These are phyloP conservation scores for Yarrowia osloensis DNA, from an alignment of 805 yeast genomes.

Conservation along the genomic window DNA sequence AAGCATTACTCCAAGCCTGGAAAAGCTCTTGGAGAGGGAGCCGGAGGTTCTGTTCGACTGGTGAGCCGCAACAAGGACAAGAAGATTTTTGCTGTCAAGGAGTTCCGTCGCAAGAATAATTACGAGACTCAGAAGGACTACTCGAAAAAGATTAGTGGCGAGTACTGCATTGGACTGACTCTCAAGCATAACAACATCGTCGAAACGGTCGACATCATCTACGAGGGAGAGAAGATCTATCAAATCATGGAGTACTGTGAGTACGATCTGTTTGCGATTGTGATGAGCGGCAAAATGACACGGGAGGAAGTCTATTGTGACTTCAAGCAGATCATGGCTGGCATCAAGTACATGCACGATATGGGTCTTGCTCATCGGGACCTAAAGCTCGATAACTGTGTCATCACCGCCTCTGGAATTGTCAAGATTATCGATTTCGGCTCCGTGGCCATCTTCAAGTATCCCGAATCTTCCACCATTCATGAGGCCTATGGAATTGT, in stretches of 20 bases:
- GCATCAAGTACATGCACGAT: conserved; percentile 72
- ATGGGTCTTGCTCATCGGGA: conserved; percentile 93
- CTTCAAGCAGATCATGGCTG: conserved; percentile 75
- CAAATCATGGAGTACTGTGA: conserved; percentile 94
- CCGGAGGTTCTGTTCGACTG: conserved; percentile 89
- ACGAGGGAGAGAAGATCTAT: conserved; percentile 61
- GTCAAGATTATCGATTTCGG: conserved; percentile 92
- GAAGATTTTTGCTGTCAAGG: conserved; percentile 79
- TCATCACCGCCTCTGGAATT: conserved; percentile 71
- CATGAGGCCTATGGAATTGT: conserved; percentile 81
- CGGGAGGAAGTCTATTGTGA: conserved; percentile 73
- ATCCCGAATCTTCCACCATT: conserved; percentile 58
- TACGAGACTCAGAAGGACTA: conserved; percentile 70
- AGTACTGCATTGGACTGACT: conserved; percentile 77
- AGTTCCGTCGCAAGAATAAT: conserved; percentile 67
- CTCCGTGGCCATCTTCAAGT: conserved; percentile 79
- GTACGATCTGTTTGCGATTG: conserved; percentile 87
- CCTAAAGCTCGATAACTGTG: conserved; percentile 90
- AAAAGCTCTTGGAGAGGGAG: conserved; percentile 82
- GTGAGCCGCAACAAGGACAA: conserved; percentile 63
- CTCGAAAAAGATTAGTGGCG: conserved; percentile 75
- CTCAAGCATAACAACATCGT: conserved; percentile 78
- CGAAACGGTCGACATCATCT: conserved; percentile 75
- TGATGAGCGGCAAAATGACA: conserved; percentile 83
- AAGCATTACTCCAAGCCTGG: conserved; percentile 77